Evolutionary conservation across 2,329 filamentous ascomycete species (phyloP), one percentile per base, ranked within the genome.

Genomic region (Alternaria burnsii): DNA sequence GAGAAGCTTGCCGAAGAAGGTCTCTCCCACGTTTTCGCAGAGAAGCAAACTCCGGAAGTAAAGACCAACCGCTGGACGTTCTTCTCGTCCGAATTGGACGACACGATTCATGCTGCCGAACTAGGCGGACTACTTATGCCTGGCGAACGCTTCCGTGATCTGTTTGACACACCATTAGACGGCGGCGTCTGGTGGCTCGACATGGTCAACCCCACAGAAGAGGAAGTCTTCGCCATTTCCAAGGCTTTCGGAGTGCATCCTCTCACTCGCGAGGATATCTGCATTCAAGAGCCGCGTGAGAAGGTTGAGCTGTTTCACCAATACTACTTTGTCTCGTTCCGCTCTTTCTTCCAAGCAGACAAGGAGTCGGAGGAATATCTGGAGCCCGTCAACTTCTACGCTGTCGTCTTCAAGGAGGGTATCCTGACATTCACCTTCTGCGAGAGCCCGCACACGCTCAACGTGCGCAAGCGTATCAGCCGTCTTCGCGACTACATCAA

Each of bases 161-260:
- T 99, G 11, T 99, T 99, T 76, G 88, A 89, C 68, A 83, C 88
- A 36, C 87, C 86, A 34, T 84, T 85, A 2, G 85, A 88, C 34
- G 85, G 93, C 70, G 94, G 94, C 71, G 94, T 97, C n/a, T 99
- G 94, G 94, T 99, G 95, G 95, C 85, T 99, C 52, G 97, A 99
- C 73, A 90, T 97, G 76, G 91, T 94, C 76, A 93, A 92, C 69
- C 93, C 94, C 1, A 94, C 90, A 1, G 91, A 94, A 73, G 93
- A 94, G 60, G 95, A 98, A 77, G 89, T 97, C 20, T 88, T 89
- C 43, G 90, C 90, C 30, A 90, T 99, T 63, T 97, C 93, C 83
- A 93, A 94, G 74, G 94, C 95, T 5, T 99, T 99, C 79, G 93
- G 93, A 14, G 91, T 99, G 55, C 95, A 99, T 79, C 94, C 94